These are phyloP conservation scores for Scheffersomyces amazonensis DNA, from an alignment of 805 yeast genomes.

Conservation along the genomic window DNA sequence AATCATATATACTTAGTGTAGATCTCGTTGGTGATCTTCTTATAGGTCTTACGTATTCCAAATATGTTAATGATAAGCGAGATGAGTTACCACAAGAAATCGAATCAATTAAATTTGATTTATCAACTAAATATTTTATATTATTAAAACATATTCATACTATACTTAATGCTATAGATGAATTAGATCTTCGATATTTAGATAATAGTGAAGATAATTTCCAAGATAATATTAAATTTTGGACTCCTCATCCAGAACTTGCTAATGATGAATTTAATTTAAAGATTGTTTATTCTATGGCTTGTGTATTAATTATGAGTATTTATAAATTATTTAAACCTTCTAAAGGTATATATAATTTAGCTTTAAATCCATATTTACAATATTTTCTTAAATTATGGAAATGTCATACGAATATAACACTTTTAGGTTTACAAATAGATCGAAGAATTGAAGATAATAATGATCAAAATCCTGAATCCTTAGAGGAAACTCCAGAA, in stretches of 20 bases:
- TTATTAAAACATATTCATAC: slow-evolving; percentile 36
- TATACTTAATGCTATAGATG: slow-evolving; percentile 42
- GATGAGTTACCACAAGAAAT: slow-evolving; percentile 9
- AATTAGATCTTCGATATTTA: slow-evolving; percentile 34
- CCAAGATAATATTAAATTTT: slow-evolving; percentile 16
- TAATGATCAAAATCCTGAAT: slow-evolving; percentile 22
- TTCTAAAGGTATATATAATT: slow-evolving; percentile 26
- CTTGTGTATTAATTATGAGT: slow-evolving; percentile 29
- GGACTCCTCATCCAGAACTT: slow-evolving; percentile 23
- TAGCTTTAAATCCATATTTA: slow-evolving; percentile 60
- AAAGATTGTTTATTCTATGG: slow-evolving; percentile 26
- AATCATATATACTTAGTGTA: slow-evolving; percentile 49
- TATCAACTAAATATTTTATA: slow-evolving; percentile 30
- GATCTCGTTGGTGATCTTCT: slow-evolving; percentile 53
- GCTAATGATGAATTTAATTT: slow-evolving; percentile 17
- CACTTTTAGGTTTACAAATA: slow-evolving; percentile 56
- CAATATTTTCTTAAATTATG: slow-evolving; percentile 57
- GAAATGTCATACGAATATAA: slow-evolving; percentile 62
- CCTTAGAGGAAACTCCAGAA: slow-evolving; percentile 27
- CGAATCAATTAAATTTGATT: slow-evolving; percentile 30
- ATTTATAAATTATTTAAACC: slow-evolving; percentile 31
- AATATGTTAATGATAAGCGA: slow-evolving; percentile 10
- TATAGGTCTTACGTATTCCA: slow-evolving; percentile 36
- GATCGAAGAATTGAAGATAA: slow-evolving; percentile 33
- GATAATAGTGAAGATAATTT: slow-evolving; percentile 35